Base-by-base conservation (phyloP, 371 early-diverging fungal genomes). In the Mucor mucedo region DNA sequence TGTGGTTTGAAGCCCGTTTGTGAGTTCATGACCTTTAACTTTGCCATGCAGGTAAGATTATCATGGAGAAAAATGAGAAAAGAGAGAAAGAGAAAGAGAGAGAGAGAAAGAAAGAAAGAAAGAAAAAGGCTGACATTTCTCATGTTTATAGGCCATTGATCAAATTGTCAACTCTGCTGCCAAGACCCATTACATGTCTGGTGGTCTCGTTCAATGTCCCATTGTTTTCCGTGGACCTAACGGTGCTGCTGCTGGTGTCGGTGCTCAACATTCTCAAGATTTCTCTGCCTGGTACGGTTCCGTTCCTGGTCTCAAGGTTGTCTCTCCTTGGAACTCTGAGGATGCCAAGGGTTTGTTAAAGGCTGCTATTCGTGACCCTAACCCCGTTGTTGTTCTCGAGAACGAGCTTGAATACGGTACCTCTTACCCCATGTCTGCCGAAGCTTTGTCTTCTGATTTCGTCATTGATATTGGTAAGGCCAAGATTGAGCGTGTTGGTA, bases 1-100 rank as follows among this genome's bases (percentile, higher is more conserved):
- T 83, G 90, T 63, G 99, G 99, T 35, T 86, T 99, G 47, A 94
- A 92, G 86, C 99, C 99, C 44, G 90, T 99, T 65, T 97, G 98
- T 86, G 99, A 99, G 80, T 99, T 98, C 86, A 99, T 99, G 99
- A 99, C 99, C 54, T 98, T 94, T 86, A 99, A 98, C 91, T 99
- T 99, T 89, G 93, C 98, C 49, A 94, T 99, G 95, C 99, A 99
- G 89, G 95, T 93, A 82, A 75, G 49, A 16, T 33, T 21, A 21
- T 21, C 21, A 21, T 32, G 54, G 33, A 55, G 38, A 30, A 13
- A 14, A 10, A 32, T 27, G 21, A 44, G 39, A 27, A 56, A 48
- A 16, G 33, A 5, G 35, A 35, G 33, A 41, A 39, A 67, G 16
- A 30, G 21, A 30, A 42, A 55, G 33, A 49, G 21, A 13, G 29